phyloP scores from a whole-genome alignment of 495 filamentous ascomycete species.

The Podospora fimiseda region DNA sequence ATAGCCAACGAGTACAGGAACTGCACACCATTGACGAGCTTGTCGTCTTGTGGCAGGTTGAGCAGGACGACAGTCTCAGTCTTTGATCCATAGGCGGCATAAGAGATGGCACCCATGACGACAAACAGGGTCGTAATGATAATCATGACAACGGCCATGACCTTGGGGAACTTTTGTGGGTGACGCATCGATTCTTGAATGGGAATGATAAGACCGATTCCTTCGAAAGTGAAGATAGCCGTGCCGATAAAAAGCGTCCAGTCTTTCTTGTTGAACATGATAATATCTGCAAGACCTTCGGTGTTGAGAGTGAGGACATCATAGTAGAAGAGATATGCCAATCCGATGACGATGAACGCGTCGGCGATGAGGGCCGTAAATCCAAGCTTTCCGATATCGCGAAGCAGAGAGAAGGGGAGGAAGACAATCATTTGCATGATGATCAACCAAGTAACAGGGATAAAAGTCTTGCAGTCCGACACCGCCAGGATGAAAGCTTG shows the following conservation, averaged over 20 bases:
- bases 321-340: conserved; percentile 94
- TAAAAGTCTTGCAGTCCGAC: conserved; percentile 68
- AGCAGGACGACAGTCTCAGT: conserved; percentile 95
- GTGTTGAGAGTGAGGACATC: conserved; percentile 77
- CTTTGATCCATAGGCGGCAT: conserved; percentile 89
- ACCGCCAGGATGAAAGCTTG: conserved; percentile 87
- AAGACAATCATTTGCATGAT: conserved; percentile 91
- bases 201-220: conserved; percentile 95
- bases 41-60: conserved; percentile 92
- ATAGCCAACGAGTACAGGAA: conserved; percentile 94
- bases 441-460: conserved; percentile 84
- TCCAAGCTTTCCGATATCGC: conserved; percentile 91
- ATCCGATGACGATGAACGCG: conserved; percentile 83
- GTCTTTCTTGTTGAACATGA: conserved; percentile 73
- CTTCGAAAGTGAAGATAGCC: conserved; percentile 97
- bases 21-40: conserved; percentile 91
- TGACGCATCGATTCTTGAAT: conserved; percentile 95
- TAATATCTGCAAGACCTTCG: conserved; percentile 76
- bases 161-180: conserved; percentile 77
- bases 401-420: conserved; percentile 82
- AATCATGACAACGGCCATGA: conserved; percentile 85
- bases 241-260: conserved; percentile 99
- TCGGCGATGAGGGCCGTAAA: conserved; percentile 89
- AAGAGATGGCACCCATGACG: conserved; percentile 84
- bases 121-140: conserved; percentile 88